Base-by-base conservation (phyloP, 176 grass and related monocot species). In the Cenchrus purpureus region DNA sequence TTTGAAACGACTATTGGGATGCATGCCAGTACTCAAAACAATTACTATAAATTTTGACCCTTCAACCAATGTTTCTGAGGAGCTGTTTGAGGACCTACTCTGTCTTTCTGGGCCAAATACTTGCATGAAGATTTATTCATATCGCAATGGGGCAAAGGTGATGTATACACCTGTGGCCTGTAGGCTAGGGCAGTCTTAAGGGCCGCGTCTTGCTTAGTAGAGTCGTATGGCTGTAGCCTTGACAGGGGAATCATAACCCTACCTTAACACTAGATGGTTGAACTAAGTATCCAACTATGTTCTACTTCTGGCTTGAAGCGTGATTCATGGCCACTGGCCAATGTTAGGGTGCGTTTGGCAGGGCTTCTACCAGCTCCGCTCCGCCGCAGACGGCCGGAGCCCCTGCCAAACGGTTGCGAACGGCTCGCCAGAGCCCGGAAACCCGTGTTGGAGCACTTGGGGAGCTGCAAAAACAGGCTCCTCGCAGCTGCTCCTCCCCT, bases 1-100 rank as follows among this genome's bases (percentile, higher is more conserved):
- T 84, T 84, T 67, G 62, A 32, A 58, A 45, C 62, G 50, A 0
- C 83, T 77, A 8, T 45, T 85, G 3, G 10, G 51, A 20, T 77
- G 62, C 9, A 6, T 37, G 0, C 4, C 34, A 2, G 4, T 4
- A 37, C 83, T 85, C 1, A 77, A 77, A 29, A 68, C 37, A 40
- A 40, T 40, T 40, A 40, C 8, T 43, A 3, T 76, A 29, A 12
- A 10, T 1, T 60, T 77, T 6, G 6, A 60, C 44, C 55, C 74
- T 60, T 22, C 37, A 22, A 19, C 9, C 17, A 25, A 17, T 59
- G 37, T 77, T 12, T 20, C n/a, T 4, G 54, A 77, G 37, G 74
- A 77, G 55, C 10, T 60, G 44, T 77, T 55, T 44, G 0, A 71
- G 37, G 42, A 71, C 13, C 51, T 82, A 32, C n/a, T 29, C 16